Conservation (phyloP, 1,284 basidiomycete genomes). For the Cryptococcus maquisensis region DNA sequence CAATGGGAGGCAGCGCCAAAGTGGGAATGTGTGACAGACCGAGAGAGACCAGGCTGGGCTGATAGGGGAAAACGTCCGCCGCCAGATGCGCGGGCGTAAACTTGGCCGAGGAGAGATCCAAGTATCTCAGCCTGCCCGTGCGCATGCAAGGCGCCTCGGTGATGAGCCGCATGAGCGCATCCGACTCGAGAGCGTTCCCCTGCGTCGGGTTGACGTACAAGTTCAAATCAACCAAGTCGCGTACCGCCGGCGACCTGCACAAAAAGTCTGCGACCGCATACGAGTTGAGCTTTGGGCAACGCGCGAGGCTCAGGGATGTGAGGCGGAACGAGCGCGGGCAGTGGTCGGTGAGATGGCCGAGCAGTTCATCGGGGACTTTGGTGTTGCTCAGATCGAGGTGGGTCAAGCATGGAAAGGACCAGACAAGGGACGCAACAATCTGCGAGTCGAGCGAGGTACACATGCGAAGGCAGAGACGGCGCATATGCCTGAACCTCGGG, state of each 20-base stretch:
- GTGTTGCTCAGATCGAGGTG: conserved; percentile 56
- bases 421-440: conserved; percentile 70
- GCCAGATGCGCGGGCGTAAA: conserved; percentile 61
- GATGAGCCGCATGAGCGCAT: conserved; percentile 68
- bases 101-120: conserved; percentile 82
- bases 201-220: conserved; percentile 86
- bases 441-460: conserved; percentile 70
- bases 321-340: conserved; percentile 59
- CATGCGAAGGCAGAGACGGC: conserved; percentile 78
- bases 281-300: conserved; percentile 78
- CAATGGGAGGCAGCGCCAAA: conserved; percentile 64
- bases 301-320: conserved; percentile 76
- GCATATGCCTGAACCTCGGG: conserved; percentile 67
- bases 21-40: conserved; percentile 79
- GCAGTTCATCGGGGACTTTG: conserved; percentile 61
- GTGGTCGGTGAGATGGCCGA: conserved; percentile 53
- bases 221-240: conserved; percentile 69
- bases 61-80: conserved; percentile 55
- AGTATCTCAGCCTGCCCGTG: conserved; percentile 70
- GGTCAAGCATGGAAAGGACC: conserved; percentile 44
- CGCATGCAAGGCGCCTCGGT: conserved; percentile 74
- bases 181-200: conserved; percentile 66
- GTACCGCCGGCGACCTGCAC: conserved; percentile 60
- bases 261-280: conserved; percentile 74
- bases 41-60: conserved; percentile 74